Conservation (phyloP, 1,284 basidiomycete species). For the Ceratobasidium sp. region DNA sequence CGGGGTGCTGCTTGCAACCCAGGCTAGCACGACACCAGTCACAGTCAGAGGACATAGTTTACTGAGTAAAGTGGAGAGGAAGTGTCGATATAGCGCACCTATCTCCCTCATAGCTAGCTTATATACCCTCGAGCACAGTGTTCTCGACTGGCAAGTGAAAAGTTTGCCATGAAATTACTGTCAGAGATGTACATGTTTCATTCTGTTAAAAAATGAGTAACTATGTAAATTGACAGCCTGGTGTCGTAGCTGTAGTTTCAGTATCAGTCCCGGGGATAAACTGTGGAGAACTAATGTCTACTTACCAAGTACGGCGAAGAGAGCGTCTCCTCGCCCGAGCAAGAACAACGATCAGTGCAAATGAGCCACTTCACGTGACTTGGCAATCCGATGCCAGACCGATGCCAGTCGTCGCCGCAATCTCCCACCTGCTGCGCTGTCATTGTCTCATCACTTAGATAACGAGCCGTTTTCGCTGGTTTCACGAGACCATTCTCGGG, state of each 20-base stretch:
- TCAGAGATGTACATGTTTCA: neutral
- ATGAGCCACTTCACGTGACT: constrained; percentile 2
- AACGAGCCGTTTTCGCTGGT: neutral
- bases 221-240: neutral
- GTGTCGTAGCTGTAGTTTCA: constrained; percentile 1
- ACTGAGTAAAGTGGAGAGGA: neutral
- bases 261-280: neutral
- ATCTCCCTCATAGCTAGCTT: neutral
- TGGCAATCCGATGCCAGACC: neutral
- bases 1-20: constrained; percentile 4
- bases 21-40: neutral
- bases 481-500: neutral
- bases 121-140: neutral
- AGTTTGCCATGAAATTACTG: neutral
- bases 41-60: constrained; percentile 6
- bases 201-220: neutral
- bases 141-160: neutral
- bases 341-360: neutral
- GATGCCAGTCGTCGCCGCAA: neutral
- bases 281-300: neutral
- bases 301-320: neutral
- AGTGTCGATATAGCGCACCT: too few relatives aligned
- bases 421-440: neutral
- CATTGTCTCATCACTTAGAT: neutral
- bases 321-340: neutral